Evolutionary conservation across 192 early-diverging fungal genomes (phyloP).

Genomic region (Backusella psychrophila): DNA sequence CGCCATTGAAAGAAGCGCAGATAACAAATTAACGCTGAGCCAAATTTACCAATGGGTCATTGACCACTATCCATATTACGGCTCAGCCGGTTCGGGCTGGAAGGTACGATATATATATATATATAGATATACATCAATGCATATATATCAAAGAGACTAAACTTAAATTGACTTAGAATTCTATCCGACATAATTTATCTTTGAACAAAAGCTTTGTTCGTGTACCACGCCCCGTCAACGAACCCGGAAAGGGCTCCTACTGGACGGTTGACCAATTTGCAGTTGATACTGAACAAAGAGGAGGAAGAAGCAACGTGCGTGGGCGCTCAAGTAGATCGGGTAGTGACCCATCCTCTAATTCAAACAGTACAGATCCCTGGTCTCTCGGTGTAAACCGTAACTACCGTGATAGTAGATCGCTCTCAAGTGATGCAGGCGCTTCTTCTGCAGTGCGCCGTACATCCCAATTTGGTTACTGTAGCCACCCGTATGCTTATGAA

Average conservation of each 20-base stretch:
- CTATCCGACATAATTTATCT: constrained; percentile 81
- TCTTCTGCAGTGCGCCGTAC: constrained; percentile 10
- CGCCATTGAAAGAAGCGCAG: constrained; percentile 65
- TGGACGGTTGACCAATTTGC: constrained; percentile 70
- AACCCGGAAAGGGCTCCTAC: constrained; percentile 85
- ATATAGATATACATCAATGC: background rate
- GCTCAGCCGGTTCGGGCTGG: constrained; percentile 64
- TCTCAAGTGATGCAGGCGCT: constrained; percentile 15
- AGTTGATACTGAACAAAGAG: constrained; percentile 26
- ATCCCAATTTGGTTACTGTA: constrained; percentile 9
- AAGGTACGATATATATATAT: constrained; percentile 28
- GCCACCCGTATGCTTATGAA: constrained; percentile 9
- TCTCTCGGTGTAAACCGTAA: constrained; percentile 3
- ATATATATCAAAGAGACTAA: background rate
- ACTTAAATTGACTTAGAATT: constrained; percentile 59
- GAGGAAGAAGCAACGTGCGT: constrained; percentile 16
- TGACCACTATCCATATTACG: constrained; percentile 72
- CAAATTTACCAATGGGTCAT: constrained; percentile 81
- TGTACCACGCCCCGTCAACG: constrained; percentile 73
- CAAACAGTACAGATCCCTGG: constrained; percentile 3
- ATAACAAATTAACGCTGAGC: constrained; percentile 68
- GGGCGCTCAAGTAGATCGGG: constrained; percentile 26
- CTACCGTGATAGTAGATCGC: constrained; percentile 15
- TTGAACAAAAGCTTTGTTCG: constrained; percentile 82
- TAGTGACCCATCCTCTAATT: constrained; percentile 22